Evolutionary conservation across 495 filamentous ascomycete species (phyloP).

Genomic region (Pseudomonodictys pantanalensis): DNA sequence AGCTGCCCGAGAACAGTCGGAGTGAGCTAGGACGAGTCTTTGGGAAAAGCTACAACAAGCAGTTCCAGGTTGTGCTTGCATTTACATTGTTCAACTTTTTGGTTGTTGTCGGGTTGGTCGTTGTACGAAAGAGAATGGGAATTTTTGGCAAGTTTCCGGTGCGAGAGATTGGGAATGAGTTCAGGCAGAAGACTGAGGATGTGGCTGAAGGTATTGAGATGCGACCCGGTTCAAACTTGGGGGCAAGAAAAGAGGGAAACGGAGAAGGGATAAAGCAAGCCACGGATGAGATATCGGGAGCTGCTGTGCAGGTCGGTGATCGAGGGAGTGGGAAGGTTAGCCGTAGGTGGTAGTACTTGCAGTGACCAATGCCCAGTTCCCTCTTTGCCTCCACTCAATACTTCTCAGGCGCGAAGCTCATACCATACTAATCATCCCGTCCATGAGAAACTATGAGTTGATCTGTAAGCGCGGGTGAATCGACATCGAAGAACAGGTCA

Average conservation of each 20-base stretch:
- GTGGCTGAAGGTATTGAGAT: too few relatives aligned
- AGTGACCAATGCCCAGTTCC: too few relatives aligned
- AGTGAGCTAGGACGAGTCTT: slow-evolving; percentile 13
- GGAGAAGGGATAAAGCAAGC: neutral
- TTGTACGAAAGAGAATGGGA: slow-evolving; percentile 12
- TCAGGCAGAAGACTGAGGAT: slow-evolving; percentile 13
- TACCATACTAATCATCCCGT: too few relatives aligned
- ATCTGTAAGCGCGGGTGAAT: too few relatives aligned
- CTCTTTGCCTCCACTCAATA: too few relatives aligned
- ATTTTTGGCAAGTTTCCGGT: slow-evolving; percentile 14
- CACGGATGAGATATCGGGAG: too few relatives aligned
- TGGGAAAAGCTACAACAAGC: slow-evolving; percentile 26
- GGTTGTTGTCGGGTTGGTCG: slow-evolving; percentile 3
- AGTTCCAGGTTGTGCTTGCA: slow-evolving; percentile 27
- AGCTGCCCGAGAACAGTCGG: slow-evolving; percentile 2
- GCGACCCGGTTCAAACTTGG: too few relatives aligned
- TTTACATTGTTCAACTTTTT: slow-evolving; percentile 20
- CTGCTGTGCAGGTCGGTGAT: too few relatives aligned
- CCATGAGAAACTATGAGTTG: too few relatives aligned
- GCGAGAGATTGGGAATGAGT: slow-evolving; percentile 16
- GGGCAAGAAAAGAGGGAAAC: neutral
- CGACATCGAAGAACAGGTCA: neutral
- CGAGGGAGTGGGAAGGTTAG: too few relatives aligned
- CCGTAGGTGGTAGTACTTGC: too few relatives aligned
- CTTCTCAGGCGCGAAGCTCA: too few relatives aligned